phyloP scores from a whole-genome alignment of 2,329 filamentous ascomycete genomes.

The Tolypocladium inflatum region DNA sequence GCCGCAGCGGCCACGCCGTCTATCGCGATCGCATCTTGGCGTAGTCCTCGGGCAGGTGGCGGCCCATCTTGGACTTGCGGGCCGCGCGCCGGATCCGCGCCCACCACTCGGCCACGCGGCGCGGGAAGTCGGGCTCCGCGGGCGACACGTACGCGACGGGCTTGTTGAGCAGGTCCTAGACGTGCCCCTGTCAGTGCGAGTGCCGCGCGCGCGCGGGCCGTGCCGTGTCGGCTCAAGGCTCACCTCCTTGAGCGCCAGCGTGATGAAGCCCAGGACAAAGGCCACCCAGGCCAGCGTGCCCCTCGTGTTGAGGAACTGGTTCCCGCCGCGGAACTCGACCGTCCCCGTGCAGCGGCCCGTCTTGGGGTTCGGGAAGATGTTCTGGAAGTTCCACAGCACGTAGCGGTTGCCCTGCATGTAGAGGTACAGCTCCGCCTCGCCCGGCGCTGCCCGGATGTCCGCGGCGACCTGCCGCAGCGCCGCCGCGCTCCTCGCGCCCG shows the following conservation, averaged over 20 bases:
- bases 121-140: constrained; percentile 17
- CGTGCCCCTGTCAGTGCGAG: constrained; percentile 1
- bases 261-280: constrained; percentile 28
- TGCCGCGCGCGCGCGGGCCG: too few relatives aligned
- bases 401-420: constrained; percentile 30
- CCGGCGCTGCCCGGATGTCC: constrained; percentile 14
- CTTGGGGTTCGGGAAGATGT: constrained; percentile 26
- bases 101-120: constrained; percentile 24
- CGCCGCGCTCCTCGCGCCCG: constrained; percentile 14
- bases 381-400: constrained; percentile 31
- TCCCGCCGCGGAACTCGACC: constrained; percentile 29
- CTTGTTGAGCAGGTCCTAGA: constrained; percentile 20
- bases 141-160: constrained; percentile 17
- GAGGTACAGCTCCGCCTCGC: constrained; percentile 21
- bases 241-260: constrained; percentile 24
- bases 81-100: constrained; percentile 21
- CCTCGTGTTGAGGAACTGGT: constrained; percentile 26
- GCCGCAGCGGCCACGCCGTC: not conserved
- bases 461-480: constrained; percentile 18
- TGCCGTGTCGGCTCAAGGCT: too few relatives aligned
- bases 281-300: constrained; percentile 28
- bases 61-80: constrained; percentile 22
- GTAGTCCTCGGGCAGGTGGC: constrained; percentile 23
- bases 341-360: constrained; percentile 26
- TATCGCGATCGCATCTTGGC: constrained; percentile 18